Percentiles rank a stretch among this genome's conserved stretches.
These are phyloP conservation scores for Colletotrichum falcatum DNA, from an alignment of 2,329 filamentous ascomycete genomes.

Conservation along the genomic window DNA sequence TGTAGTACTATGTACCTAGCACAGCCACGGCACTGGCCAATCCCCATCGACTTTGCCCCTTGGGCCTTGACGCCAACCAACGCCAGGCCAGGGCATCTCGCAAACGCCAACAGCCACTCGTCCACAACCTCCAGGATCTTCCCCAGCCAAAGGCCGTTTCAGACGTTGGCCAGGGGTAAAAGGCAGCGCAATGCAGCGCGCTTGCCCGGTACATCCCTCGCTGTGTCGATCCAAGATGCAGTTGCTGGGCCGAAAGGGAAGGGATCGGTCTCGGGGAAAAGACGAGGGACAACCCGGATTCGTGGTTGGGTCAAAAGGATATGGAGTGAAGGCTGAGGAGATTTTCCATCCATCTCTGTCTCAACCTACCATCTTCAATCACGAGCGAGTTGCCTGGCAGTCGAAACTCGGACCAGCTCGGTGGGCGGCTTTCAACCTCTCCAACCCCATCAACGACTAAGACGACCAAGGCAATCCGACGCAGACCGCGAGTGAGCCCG, in stretches of 20 bases:
- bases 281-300: background rate
- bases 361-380: background rate
- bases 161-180: slow-evolving; percentile 12
- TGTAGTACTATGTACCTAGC: slow-evolving; percentile 2
- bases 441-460: background rate
- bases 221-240: background rate
- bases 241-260: background rate
- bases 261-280: slow-evolving; percentile 1
- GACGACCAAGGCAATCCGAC: background rate
- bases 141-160: slow-evolving; percentile 34
- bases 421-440: background rate
- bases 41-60: background rate
- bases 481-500: background rate
- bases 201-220: background rate
- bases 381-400: background rate
- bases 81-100: slow-evolving; percentile 1
- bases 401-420: background rate
- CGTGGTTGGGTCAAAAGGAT: slow-evolving; percentile 20
- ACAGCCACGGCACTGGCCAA: slow-evolving; percentile 29
- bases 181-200: slow-evolving; percentile 16
- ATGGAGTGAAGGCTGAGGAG: background rate
- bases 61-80: background rate
- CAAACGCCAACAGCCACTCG: background rate
- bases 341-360: background rate
- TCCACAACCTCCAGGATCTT: slow-evolving; percentile 24